phyloP scores from a whole-genome alignment of 345 rosid species.

The Moricandia moricandioides region DNA sequence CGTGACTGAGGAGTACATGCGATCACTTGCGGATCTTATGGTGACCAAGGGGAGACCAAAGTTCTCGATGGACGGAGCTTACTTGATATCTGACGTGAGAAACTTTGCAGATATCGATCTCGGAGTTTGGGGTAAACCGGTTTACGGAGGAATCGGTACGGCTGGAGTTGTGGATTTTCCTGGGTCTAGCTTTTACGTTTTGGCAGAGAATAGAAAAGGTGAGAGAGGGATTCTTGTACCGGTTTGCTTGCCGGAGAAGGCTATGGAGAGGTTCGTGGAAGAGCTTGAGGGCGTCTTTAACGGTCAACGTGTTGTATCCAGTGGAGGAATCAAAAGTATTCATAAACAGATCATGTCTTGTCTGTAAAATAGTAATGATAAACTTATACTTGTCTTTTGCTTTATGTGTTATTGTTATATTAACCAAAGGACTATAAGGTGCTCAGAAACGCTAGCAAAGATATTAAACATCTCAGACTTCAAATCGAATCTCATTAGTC shows the following conservation, averaged over 20 bases:
- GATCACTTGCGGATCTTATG: slow-evolving; percentile 50
- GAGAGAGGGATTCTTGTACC: slow-evolving; percentile 47
- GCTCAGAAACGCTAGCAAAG: neutral
- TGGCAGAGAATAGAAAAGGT: slow-evolving; percentile 36
- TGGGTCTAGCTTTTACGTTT: slow-evolving; percentile 37
- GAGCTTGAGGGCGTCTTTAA: slow-evolving; percentile 39
- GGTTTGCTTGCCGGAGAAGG: slow-evolving; percentile 44
- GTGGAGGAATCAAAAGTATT: neutral
- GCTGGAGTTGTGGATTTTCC: neutral
- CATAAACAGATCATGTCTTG: slow-evolving; percentile 2
- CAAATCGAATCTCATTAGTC: neutral
- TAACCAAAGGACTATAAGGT: neutral
- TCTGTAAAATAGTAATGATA: neutral
- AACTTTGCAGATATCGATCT: slow-evolving; percentile 37
- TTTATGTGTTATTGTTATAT: neutral
- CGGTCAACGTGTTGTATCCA: neutral
- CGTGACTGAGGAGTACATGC: slow-evolving; percentile 55
- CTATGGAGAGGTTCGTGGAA: slow-evolving; percentile 46
- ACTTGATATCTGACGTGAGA: slow-evolving; percentile 44
- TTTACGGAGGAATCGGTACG: slow-evolving; percentile 33
- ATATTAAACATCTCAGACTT: neutral
- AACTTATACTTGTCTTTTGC: neutral
- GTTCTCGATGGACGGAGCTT: slow-evolving; percentile 33
- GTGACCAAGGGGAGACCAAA: slow-evolving; percentile 46
- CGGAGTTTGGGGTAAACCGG: slow-evolving; percentile 55